These are phyloP conservation scores for Penicillium sp. DNA, from an alignment of 2,329 filamentous ascomycete genomes.

Conservation along the genomic window DNA sequence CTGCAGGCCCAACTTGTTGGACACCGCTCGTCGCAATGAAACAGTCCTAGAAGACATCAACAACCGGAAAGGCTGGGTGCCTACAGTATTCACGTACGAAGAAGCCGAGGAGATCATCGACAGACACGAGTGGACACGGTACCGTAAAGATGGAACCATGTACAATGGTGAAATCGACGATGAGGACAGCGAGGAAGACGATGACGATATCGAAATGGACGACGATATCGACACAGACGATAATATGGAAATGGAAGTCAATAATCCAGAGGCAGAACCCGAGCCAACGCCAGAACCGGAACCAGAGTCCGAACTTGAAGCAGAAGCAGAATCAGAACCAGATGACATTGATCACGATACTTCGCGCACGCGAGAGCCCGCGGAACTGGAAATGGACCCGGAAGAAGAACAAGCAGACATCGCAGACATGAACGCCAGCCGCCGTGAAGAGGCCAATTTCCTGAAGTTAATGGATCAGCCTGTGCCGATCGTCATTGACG, in stretches of 20 bases:
- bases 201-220: constrained; percentile 5
- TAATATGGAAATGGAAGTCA: constrained; percentile 2
- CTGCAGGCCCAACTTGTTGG: constrained; percentile 52
- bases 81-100: constrained; percentile 33
- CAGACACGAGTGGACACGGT: constrained; percentile 11
- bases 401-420: constrained; percentile 49
- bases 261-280: background rate
- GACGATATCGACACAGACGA: constrained; percentile 3
- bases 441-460: constrained; percentile 46
- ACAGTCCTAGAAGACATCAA: constrained; percentile 49
- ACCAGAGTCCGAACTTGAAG: background rate
- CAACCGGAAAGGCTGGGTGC: constrained; percentile 29
- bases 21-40: constrained; percentile 51
- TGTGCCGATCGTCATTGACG: constrained; percentile 13
- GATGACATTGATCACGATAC: background rate
- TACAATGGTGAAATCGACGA: constrained; percentile 33
- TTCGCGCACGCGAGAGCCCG: background rate
- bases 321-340: background rate
- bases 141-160: constrained; percentile 1
- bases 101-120: constrained; percentile 25
- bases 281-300: background rate
- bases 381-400: constrained; percentile 22
- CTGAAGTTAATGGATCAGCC: constrained; percentile 42
- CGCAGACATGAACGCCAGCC: constrained; percentile 48
- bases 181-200: constrained; percentile 30